Conservation (phyloP, 1,284 basidiomycete genomes). For the Takashimella koratensis region DNA sequence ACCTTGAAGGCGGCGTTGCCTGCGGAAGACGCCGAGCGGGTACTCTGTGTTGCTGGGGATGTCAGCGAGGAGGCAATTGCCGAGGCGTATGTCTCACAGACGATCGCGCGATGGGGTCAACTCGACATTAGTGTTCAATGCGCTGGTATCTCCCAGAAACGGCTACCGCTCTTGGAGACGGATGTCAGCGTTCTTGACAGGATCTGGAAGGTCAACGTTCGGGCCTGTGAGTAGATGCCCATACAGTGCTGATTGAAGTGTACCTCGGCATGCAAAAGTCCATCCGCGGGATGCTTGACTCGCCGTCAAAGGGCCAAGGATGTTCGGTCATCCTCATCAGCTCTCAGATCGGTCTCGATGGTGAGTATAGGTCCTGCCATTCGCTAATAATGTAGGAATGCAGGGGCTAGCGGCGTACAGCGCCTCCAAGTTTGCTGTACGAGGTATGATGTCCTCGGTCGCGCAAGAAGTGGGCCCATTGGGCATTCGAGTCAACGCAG, state of each 20-base stretch:
- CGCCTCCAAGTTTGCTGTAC: constrained; percentile 31
- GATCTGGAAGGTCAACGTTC: constrained; percentile 16
- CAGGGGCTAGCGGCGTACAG: constrained; percentile 14
- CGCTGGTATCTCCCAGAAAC: constrained; percentile 17
- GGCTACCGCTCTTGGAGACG: constrained; percentile 10
- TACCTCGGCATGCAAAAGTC: constrained; percentile 28
- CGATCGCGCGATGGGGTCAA: constrained; percentile 16
- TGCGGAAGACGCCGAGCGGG: not conserved
- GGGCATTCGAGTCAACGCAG: constrained; percentile 30
- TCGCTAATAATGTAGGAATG: not conserved
- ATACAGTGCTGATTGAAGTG: constrained; percentile 5
- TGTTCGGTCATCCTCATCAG: constrained; percentile 24
- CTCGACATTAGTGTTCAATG: constrained; percentile 16
- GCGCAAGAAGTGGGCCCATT: constrained; percentile 25
- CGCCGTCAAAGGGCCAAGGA: constrained; percentile 18
- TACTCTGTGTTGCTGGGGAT: constrained; percentile 11
- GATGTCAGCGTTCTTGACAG: constrained; percentile 14
- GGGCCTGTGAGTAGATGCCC: constrained; percentile 11
- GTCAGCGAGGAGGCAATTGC: constrained; percentile 9
- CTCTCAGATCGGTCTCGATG: constrained; percentile 27
- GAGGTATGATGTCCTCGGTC: constrained; percentile 24
- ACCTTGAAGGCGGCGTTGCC: not conserved
- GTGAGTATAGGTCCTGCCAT: constrained; percentile 1
- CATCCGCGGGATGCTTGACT: constrained; percentile 18
- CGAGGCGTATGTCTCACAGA: constrained; percentile 6